Base-by-base conservation (phyloP, 1,284 basidiomycete species). In the Athelia sp. region DNA sequence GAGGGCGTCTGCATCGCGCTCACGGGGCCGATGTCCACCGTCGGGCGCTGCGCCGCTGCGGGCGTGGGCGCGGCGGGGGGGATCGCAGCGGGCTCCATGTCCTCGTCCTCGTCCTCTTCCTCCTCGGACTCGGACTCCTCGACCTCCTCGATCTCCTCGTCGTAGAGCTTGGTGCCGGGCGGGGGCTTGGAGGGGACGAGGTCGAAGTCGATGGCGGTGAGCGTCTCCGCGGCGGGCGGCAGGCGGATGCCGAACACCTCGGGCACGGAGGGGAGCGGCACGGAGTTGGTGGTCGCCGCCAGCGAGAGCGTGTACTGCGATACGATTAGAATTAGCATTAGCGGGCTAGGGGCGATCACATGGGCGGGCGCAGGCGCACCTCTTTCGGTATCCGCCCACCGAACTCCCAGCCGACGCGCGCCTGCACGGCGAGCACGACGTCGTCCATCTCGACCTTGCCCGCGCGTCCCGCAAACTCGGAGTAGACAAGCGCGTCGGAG, bases 171-270 rank as follows among this genome's bases (percentile, higher is more conserved):
- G 47, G 84, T 78, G 38, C 78, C 82, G 3, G 87, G 82, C 18
- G 88, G 83, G 14, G 90, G 82, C 59, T 85, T 82, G 64, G 93
- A 93, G 8, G 96, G 94, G 0, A 97, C 79, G 58, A 98, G 80
- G 59, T 93, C 86, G 71, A 98, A 99, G 72, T 97, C 92, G 56
- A 97, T 84, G 18, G 90, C 79, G 11, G 93, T 92, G 32, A 99
- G 78, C 50, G 93, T 89, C 36, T 98, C 92, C 22, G 82, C 71
- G 11, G 82, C 62, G 2, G 89, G 86, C 0, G 96, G 96, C 18
- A 98, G 73, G 18, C 94, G 86, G 44, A 98, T 82, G 31, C 95
- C 96, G 68, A 97, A 98, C 1, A 93, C 85, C 71, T 98, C 96
- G n/a, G 90, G 90, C 10, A 98, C 87, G 2, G 92, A 73, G 2